phyloP scores from a whole-genome alignment of 1,284 basidiomycete genomes.

The Austropuccinia psidii region DNA sequence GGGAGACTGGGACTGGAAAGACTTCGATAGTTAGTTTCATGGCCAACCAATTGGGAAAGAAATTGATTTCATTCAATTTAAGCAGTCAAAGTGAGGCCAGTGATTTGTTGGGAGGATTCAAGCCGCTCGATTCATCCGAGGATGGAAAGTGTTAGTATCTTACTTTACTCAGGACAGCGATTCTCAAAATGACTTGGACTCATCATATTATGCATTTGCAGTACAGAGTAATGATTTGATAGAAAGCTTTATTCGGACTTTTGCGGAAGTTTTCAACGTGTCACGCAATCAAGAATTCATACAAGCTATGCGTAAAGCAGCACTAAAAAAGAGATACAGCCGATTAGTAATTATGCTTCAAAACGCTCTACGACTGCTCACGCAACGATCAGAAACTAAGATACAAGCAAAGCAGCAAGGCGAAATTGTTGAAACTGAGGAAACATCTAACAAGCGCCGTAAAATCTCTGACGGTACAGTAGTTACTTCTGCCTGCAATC shows the following conservation, averaged over 20 bases:
- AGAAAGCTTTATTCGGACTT: conserved; percentile 70
- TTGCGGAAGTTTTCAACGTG: conserved; percentile 78
- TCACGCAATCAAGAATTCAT: conserved; percentile 80
- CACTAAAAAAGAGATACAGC: conserved; percentile 21
- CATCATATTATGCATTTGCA: conserved; percentile 48
- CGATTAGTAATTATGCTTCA: conserved; percentile 25
- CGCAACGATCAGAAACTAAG: not conserved
- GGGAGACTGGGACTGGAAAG: conserved; percentile 98
- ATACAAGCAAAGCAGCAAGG: not conserved
- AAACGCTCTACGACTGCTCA: conserved; percentile 19
- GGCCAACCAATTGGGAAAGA: conserved; percentile 66
- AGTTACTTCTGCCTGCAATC: conserved; percentile 45
- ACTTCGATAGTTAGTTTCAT: conserved; percentile 87
- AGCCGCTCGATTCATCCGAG: conserved; percentile 66
- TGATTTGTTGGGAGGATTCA: conserved; percentile 90
- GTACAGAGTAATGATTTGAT: conserved; percentile 69
- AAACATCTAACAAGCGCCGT: conserved; percentile 62
- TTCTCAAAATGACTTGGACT: not conserved
- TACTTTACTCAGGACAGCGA: no score
- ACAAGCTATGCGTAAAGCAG: conserved; percentile 20
- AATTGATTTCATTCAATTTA: conserved; percentile 80
- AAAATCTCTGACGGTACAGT: conserved; percentile 52
- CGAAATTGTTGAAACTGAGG: conserved; percentile 1
- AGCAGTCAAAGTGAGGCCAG: conserved; percentile 95
- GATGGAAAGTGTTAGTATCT: conserved; percentile 41